Evolutionary conservation across 1,284 basidiomycete genomes (phyloP).

Genomic region (Sporisorium exsertum): DNA sequence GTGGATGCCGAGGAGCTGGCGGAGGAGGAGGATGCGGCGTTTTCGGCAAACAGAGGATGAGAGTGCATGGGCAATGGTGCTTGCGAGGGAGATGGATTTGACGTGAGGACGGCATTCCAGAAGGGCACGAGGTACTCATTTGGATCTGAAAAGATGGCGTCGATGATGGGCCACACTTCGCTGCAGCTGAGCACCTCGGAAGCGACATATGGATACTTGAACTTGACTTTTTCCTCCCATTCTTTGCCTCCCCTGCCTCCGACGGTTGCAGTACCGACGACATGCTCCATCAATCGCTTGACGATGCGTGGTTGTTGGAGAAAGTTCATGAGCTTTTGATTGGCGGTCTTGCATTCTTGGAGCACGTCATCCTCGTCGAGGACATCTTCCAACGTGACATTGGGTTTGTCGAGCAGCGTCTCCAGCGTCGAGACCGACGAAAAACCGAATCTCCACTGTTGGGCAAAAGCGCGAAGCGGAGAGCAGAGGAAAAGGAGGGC

Average conservation of each 20-base stretch:
- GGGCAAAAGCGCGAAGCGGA: not conserved
- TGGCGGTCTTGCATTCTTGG: slow-evolving; percentile 95
- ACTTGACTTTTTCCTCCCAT: slow-evolving; percentile 67
- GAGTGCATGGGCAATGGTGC: slow-evolving; percentile 63
- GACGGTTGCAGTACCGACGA: slow-evolving; percentile 84
- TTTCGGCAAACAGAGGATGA: slow-evolving; percentile 64
- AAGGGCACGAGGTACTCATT: slow-evolving; percentile 75
- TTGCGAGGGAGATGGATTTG: slow-evolving; percentile 72
- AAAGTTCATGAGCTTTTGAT: slow-evolving; percentile 86
- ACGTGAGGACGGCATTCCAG: slow-evolving; percentile 91
- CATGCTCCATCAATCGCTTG: slow-evolving; percentile 82
- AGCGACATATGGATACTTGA: slow-evolving; percentile 85
- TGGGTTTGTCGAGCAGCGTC: slow-evolving; percentile 63
- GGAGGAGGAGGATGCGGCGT: slow-evolving; percentile 22
- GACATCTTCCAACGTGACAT: slow-evolving; percentile 81
- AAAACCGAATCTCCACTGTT: slow-evolving; percentile 67
- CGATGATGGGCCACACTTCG: slow-evolving; percentile 93
- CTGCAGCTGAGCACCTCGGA: slow-evolving; percentile 91
- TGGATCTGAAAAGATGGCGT: slow-evolving; percentile 82
- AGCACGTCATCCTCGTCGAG: slow-evolving; percentile 93
- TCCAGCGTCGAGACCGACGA: slow-evolving; percentile 64
- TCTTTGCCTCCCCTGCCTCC: slow-evolving; percentile 74
- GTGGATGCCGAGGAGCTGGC: slow-evolving; percentile 29
- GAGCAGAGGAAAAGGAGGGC: not conserved
- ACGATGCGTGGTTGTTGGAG: slow-evolving; percentile 83